Evolutionary conservation across 345 rosid species (phyloP).

Genomic region (Eucalyptus fibrosa): DNA sequence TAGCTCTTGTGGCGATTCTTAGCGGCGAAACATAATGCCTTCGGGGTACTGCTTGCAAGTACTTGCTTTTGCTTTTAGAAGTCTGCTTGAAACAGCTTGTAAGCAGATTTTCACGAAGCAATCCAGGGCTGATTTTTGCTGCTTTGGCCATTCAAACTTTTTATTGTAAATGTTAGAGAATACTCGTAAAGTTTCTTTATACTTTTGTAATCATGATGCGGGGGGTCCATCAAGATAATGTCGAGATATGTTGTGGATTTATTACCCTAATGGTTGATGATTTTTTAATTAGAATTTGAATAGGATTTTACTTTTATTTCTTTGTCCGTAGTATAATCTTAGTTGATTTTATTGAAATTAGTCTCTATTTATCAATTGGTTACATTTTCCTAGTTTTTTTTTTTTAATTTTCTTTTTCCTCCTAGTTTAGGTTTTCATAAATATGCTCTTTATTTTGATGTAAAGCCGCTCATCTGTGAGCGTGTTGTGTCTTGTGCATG

Average conservation of each 20-base stretch:
- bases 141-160: background rate
- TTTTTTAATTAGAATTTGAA: background rate
- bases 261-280: background rate
- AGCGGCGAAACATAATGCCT: background rate
- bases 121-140: background rate
- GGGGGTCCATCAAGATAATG: background rate
- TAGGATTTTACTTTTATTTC: background rate
- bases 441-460: background rate
- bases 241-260: background rate
- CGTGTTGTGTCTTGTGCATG: background rate
- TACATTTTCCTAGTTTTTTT: background rate
- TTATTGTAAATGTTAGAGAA: background rate
- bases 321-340: background rate
- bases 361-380: background rate
- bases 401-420: background rate
- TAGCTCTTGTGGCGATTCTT: background rate
- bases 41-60: background rate
- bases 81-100: background rate
- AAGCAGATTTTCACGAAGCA: background rate
- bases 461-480: background rate
- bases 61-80: background rate
- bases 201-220: background rate
- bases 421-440: background rate
- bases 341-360: background rate
- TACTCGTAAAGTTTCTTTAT: background rate